Evolutionary conservation across 805 yeast species (phyloP), one percentile per base, ranked within the genome.

Genomic region (Zygoascus bituminiphila): DNA sequence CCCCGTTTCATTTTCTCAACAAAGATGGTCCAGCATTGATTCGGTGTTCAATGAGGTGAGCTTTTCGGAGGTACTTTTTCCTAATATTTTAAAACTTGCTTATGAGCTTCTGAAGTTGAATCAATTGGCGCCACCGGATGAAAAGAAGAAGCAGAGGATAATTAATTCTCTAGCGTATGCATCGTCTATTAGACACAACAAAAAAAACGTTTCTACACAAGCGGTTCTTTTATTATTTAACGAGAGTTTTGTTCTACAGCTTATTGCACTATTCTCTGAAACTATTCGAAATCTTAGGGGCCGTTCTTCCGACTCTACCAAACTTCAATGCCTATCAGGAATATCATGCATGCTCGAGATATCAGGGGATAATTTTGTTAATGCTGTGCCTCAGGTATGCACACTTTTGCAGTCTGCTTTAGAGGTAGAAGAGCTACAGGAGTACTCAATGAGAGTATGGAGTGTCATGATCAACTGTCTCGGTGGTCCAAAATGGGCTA

Each of bases 321-420:
- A 85, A 59, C 68, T 81, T 1, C 74, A 78, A 33, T 82, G 91
- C 1, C 71, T 91, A 2, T 70, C 78, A 48, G 96, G 96, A 0
- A 75, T 91, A 25, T 77, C 81, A 35, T 77, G 82, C 49, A 65
- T 91, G 21, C 77, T 85, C 5, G 70, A 73, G 39, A 64, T 79
- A 1, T 67, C 79, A 1, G 74, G 75, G 5, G 68, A 72, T 22
- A 71, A 80, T 14, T 76, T 84, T 25, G 75, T 78, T 4, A 76
- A 84, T 1, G 86, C 87, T 0, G 64, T 84, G 31, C 94, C 96
- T 0, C 98, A 89, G 61, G 77, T 91, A 4, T 82, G 87, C 51
- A 84, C 95, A 1, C 84, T 95, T 57, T 67, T 91, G 10, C 96
- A 88, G 60, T 80, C 88, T 1, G 82, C 91, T 0, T 64, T 89